Base-by-base conservation (phyloP, 495 filamentous ascomycete genomes). In the Xylaria bambusicola region DNA sequence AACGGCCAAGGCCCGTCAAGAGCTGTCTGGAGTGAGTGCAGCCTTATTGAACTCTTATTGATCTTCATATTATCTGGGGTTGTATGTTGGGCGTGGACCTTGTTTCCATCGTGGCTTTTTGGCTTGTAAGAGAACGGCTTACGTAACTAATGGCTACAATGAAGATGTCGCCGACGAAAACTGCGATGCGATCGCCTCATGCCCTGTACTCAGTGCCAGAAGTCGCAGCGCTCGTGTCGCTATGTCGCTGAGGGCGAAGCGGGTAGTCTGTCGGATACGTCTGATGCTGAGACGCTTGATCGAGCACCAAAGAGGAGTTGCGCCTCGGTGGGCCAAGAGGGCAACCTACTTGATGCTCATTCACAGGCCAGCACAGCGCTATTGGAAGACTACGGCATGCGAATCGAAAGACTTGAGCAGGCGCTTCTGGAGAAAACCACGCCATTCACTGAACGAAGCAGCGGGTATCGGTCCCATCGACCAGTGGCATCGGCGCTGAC, bases 201-300 rank as follows among this genome's bases (percentile, higher is more conserved):
- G 9, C 81, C 79, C 7, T 86, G 83, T 61, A 78, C 82, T 23
- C 78, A 82, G 8, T 86, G 83, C 56, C 80, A 84, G 45, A 84
- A 84, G 73, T 64, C 73, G 10, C 71, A 70, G 51, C 68, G 73
- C 18, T 24, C 46, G 35, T 76, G 73, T 58, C 67, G 66, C 42
- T 76, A 76, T 38, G 63, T 71, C 15, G 60, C 71, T 2, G 66
- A 72, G 35, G 66, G 69, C n/a, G 65, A 73, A 33, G 57, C 48
- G 15, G 69, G 65, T 17, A 68, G 60, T 47, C 33, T 65, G 8
- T 75, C 71, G 18, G 73, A 76, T 24, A 68, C 50, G 15, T 76
- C 72, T 6, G 73, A 75, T 42, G 69, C 38, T 17, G 73, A 75
- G 51, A 33, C 36, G 0, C 51, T 52, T 24, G 71, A 76, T 35